Percentiles rank a stretch among this genome's conserved stretches.
phyloP scores from a whole-genome alignment of 768 basidiomycete genomes.

The Serendipita vermifera region DNA sequence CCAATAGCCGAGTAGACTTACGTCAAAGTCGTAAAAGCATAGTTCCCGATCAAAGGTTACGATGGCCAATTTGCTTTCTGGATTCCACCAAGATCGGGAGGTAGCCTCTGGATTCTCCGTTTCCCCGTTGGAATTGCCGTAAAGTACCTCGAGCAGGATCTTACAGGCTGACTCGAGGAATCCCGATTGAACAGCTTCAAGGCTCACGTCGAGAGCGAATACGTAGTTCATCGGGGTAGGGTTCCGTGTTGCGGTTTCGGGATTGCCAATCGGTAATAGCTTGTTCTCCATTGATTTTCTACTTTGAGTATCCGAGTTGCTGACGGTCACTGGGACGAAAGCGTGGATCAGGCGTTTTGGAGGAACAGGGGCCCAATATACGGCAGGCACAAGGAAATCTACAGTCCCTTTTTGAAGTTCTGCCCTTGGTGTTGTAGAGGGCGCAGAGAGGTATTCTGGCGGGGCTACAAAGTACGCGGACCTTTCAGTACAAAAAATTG shows the following conservation, averaged over 20 bases:
- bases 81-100: conserved; percentile 35
- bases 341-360: conserved; percentile 39
- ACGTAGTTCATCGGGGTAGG: conserved; percentile 62
- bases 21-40: conserved; percentile 83
- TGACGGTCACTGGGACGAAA: conserved; percentile 26
- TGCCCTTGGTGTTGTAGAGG: conserved; percentile 67
- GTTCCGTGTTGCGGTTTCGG: conserved; percentile 25
- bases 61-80: conserved; percentile 51
- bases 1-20: conserved; percentile 30
- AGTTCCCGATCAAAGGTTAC: conserved; percentile 68
- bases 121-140: conserved; percentile 35
- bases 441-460: conserved; percentile 52
- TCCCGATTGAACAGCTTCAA: conserved; percentile 52
- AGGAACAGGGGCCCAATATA: conserved; percentile 76
- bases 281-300: conserved; percentile 16
- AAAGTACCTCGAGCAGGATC: conserved; percentile 49
- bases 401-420: conserved; percentile 86
- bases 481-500: conserved; percentile 32
- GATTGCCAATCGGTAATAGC: conserved; percentile 12
- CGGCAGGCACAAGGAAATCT: conserved; percentile 70
- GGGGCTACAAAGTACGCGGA: conserved; percentile 48
- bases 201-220: conserved; percentile 80
- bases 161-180: conserved; percentile 55
- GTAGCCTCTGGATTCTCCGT: conserved; percentile 26
- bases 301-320: conserved; percentile 7